Percentiles rank a stretch among this genome's conserved stretches.
Conservation (phyloP, 352 stramenopile species). For the Pythium insidiosum region DNA sequence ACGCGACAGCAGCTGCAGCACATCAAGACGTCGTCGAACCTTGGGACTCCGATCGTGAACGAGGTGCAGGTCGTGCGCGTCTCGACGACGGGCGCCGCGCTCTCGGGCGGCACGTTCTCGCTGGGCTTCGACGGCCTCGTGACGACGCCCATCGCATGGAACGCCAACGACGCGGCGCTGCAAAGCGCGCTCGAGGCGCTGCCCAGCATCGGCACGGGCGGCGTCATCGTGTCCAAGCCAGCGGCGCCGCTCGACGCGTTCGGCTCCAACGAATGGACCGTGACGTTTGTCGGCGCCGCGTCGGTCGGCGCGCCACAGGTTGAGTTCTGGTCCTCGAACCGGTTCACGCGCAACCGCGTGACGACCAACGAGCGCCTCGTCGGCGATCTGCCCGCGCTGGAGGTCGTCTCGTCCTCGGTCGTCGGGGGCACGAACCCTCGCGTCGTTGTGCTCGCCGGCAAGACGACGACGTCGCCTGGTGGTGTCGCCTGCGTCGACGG, state of each 20-base stretch:
- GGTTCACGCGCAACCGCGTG: slow-evolving; percentile 36
- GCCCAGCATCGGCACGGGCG: slow-evolving; percentile 30
- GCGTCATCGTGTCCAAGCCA: slow-evolving; percentile 35
- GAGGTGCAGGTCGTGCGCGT: slow-evolving; percentile 63
- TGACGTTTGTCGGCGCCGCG: slow-evolving; percentile 58
- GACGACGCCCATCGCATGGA: slow-evolving; percentile 55
- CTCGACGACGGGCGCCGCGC: slow-evolving; percentile 19
- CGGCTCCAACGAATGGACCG: slow-evolving; percentile 30
- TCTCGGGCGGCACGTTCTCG: slow-evolving; percentile 31
- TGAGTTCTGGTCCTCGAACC: slow-evolving; percentile 60
- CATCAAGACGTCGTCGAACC: slow-evolving; percentile 54
- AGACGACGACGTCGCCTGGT: slow-evolving; percentile 21
- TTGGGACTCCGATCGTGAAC: slow-evolving; percentile 51
- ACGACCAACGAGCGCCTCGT: slow-evolving; percentile 39
- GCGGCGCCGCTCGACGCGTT: slow-evolving; percentile 17
- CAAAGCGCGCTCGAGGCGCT: slow-evolving; percentile 54
- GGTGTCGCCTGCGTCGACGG: slow-evolving; percentile 28
- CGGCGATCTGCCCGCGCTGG: slow-evolving; percentile 31
- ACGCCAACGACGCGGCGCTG: slow-evolving; percentile 39
- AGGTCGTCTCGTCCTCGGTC: slow-evolving; percentile 21
- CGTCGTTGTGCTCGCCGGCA: slow-evolving; percentile 25
- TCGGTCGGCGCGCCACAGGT: slow-evolving; percentile 29
- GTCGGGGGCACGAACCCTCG: slow-evolving; percentile 20
- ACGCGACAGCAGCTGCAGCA: slow-evolving; percentile 44
- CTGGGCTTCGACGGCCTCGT: slow-evolving; percentile 59